Evolutionary conservation across 306 rosid genomes (phyloP), one percentile per base, ranked within the genome.

Genomic region (Mimosa pudica): DNA sequence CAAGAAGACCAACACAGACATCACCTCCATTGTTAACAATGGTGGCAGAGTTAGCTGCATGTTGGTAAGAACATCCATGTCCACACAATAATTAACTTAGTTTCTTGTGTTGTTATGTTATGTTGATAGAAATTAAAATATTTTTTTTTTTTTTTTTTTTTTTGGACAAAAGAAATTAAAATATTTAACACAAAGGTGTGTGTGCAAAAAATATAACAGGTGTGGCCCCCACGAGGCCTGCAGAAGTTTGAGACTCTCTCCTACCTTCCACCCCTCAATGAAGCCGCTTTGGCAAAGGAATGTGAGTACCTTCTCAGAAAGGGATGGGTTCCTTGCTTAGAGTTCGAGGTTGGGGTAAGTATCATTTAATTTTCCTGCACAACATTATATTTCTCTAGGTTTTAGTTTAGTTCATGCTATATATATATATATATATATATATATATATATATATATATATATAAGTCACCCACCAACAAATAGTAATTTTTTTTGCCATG

Each of bases 221-320:
- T 92, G 85, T 92, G 98, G 97, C 96, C 98, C 0, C 71, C 97
- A 85, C 0, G 44, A 18, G 92, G 92, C 7, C 0, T 4, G 87
- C 87, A 82, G 97, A 89, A 86, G 85, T 92, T 85, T n/a, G 98
- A 95, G 96, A 92, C 98, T 32, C 90, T 95, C 4, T 93, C 98
- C 2, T 95, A 92, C 97, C 87, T 95, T 2, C 97, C 94, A 24
- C 65, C 69, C 0, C 84, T 95, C 0, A 0, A 18, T 0, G 0
- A 0, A 0, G 74, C 10, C 0, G 4, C 47, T 14, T 81, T 92
- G 90, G 7, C 10, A 0, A 91, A 77, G 90, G 87, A 95, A 87
- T n/a, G 89, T 5, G 94, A 82, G 0, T 95, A 95, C 92, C 96
- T 95, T 70, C 48, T 95, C 0, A 67, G 80, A 35, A 77, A 49